Conservation (phyloP, 83 land plant species). For the Isoetes engelmannii region DNA sequence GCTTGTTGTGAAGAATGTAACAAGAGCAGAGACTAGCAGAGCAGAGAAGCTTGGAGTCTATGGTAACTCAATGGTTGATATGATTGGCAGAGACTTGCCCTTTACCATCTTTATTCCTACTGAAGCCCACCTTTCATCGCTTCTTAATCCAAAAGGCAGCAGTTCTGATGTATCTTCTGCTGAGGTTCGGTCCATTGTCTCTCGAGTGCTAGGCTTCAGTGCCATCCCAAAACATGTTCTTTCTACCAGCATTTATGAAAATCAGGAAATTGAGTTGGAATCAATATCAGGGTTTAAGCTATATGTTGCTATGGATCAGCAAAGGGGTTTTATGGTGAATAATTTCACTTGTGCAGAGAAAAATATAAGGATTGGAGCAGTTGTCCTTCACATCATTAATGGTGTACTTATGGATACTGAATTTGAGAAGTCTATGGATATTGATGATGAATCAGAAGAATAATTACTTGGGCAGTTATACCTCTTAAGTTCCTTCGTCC, state of each 20-base stretch:
- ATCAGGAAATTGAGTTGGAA: constrained; percentile 34
- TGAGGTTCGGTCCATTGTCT: constrained; percentile 40
- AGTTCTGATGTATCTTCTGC: neutral
- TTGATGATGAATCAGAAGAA: constrained; percentile 33
- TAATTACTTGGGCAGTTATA: no score
- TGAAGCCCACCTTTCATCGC: constrained; percentile 38
- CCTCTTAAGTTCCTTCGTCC: no score
- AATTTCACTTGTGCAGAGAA: constrained; percentile 32
- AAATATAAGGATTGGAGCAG: constrained; percentile 40
- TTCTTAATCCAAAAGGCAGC: neutral
- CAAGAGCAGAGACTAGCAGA: neutral
- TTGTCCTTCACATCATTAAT: constrained; percentile 61
- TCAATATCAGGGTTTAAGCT: constrained; percentile 52
- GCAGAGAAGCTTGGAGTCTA: constrained; percentile 11
- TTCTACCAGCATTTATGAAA: constrained; percentile 21
- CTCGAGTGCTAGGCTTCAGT: constrained; percentile 59
- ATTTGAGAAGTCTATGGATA: constrained; percentile 52
- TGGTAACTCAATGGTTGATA: constrained; percentile 59
- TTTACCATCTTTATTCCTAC: constrained; percentile 82
- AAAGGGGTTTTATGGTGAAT: constrained; percentile 51
- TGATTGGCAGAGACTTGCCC: constrained; percentile 59
- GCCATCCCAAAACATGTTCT: constrained; percentile 40
- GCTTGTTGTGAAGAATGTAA: no score
- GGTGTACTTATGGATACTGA: constrained; percentile 78
- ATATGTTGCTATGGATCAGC: constrained; percentile 23